A percentile compares a stretch with the other conserved stretches of the same genome.
phyloP scores from a whole-genome alignment of 192 early-diverging fungal species.

The Entophlyctis luteolus region DNA sequence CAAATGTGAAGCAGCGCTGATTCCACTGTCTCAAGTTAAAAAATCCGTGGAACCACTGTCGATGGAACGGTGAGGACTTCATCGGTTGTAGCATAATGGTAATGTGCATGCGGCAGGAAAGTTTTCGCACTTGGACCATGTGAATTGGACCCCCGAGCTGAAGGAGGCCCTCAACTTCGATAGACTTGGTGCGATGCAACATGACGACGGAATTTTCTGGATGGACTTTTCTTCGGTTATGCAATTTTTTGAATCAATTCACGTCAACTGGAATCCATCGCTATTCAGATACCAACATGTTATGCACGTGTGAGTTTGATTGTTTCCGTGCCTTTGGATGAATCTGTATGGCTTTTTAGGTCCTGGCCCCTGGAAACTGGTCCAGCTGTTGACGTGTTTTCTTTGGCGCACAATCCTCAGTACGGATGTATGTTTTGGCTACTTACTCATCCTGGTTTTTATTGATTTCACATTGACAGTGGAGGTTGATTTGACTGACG shows the following conservation, averaged over 20 bases:
- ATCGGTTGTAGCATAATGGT: neutral
- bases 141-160: conserved; percentile 67
- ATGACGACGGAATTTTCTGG: conserved; percentile 88
- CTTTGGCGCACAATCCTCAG: conserved; percentile 76
- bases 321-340: neutral
- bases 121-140: conserved; percentile 28
- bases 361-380: conserved; percentile 26
- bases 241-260: conserved; percentile 75
- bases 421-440: conserved; percentile 18
- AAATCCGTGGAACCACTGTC: conserved; percentile 88
- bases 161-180: conserved; percentile 69
- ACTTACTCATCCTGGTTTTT: neutral
- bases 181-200: conserved; percentile 54
- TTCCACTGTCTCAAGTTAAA: conserved; percentile 40
- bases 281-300: conserved; percentile 64
- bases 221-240: conserved; percentile 82
- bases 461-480: conserved; percentile 35
- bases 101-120: conserved; percentile 25
- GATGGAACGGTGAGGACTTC: conserved; percentile 69
- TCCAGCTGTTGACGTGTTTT: conserved; percentile 46
- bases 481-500: conserved; percentile 43
- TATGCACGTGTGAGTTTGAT: conserved; percentile 65
- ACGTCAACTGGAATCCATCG: conserved; percentile 85
- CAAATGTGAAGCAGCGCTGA: neutral
- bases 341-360: conserved; percentile 29